Base-by-base conservation (phyloP, 345 rosid species). In the Arabis alpina region DNA sequence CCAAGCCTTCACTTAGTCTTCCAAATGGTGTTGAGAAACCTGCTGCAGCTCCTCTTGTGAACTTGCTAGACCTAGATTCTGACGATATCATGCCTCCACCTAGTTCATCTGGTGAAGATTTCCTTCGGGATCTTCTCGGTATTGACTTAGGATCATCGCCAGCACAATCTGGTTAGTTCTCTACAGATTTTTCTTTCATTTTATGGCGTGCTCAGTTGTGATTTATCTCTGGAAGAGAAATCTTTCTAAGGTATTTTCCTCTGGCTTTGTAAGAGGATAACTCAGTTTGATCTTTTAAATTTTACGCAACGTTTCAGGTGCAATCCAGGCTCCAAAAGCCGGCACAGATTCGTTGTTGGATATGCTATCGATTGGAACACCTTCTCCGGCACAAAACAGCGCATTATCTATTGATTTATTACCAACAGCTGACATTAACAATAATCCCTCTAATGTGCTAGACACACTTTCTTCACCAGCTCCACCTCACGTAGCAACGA, bases 111-210 rank as follows among this genome's bases (percentile, higher is more conserved):
- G 88, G 92, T 80, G 83, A 84, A 49, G 93, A 94, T 82, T 88
- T 86, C 63, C 99, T 94, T 77, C 83, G 84, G 39, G 99, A 94
- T 81, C 96, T 94, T 77, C 93, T 94, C 12, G 90, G 95, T 75
- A 86, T 83, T 76, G 99, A 89, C 77, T 65, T 91, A 64, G 65
- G 87, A 50, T 71, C 90, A 34, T 74, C 88, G 9, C 53, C 94
- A 66, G 68, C 73, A 40, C 83, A 81, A 64, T 67, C 86, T 66
- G 92, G 99, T 94, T 61, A 75, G 95, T 81, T 27, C 19, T 53
- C 44, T 12, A 39, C 43, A 60, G 43, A 25, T 51, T 4, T 41
- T 74, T 2, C 45, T 25, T 42, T 60, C 36, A 34, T 60, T 25
- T 34, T 6, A 16, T 30, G 43, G 44, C 15, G 16, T 60, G 36